phyloP scores from a whole-genome alignment of 257 asterid genomes.

The Nicotiana tomentosiformis region DNA sequence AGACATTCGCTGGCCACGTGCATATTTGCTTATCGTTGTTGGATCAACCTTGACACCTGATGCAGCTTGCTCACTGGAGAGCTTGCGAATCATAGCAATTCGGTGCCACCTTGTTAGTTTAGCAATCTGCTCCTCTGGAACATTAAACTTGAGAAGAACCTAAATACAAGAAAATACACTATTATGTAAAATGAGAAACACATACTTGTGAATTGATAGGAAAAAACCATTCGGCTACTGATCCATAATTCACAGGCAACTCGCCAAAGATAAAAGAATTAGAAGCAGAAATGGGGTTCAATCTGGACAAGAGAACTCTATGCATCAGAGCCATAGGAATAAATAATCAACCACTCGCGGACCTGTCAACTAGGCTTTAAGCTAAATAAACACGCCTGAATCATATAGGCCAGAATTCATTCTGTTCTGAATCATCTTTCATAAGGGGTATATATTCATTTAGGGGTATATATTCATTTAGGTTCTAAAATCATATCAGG shows the following conservation, averaged over 20 bases:
- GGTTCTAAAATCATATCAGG: background rate
- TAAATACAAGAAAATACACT: slow-evolving; percentile 23
- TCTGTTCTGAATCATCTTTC: background rate
- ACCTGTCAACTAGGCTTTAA: background rate
- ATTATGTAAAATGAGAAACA: slow-evolving; percentile 8
- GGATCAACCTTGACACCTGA: slow-evolving; percentile 94
- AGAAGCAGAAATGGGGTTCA: background rate
- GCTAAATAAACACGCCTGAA: background rate
- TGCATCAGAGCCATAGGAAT: background rate
- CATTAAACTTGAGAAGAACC: slow-evolving; percentile 95
- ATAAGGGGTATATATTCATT: background rate
- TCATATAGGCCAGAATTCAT: background rate
- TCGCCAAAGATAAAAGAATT: background rate
- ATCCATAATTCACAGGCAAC: background rate
- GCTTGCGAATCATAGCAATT: slow-evolving; percentile 91
- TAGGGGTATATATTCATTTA: slow-evolving; percentile 2
- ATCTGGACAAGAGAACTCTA: background rate
- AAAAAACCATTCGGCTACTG: background rate
- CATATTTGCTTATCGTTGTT: slow-evolving; percentile 91
- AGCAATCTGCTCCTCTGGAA: slow-evolving; percentile 87
- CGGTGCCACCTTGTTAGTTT: slow-evolving; percentile 95
- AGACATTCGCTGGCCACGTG: slow-evolving; percentile 99
- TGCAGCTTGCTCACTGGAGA: slow-evolving; percentile 99
- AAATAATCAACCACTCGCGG: background rate
- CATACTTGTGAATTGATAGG: background rate